phyloP scores from a whole-genome alignment of 768 basidiomycete genomes.

The Hortiboletus flavorubellus region DNA sequence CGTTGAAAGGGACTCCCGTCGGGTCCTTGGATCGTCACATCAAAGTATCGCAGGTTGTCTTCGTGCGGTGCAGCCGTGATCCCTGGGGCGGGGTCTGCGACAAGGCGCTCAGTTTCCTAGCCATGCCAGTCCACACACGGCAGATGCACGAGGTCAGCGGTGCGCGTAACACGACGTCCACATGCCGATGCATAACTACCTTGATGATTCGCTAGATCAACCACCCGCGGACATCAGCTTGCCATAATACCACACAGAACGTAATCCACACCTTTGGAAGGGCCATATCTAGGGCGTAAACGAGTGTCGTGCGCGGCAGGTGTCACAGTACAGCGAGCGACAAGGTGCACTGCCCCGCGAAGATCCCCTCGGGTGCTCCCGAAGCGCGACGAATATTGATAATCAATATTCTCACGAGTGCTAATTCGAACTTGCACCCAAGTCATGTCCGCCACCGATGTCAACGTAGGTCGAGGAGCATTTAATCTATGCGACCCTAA shows the following conservation, averaged over 20 bases:
- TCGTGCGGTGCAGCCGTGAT: slow-evolving; percentile 95
- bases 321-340: slow-evolving; percentile 7
- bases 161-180: slow-evolving; percentile 17
- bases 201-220: slow-evolving; percentile 49
- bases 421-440: neutral
- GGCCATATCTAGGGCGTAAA: slow-evolving; percentile 29
- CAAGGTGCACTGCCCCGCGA: neutral
- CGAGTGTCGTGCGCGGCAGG: slow-evolving; percentile 12
- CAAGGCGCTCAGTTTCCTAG: slow-evolving; percentile 96
- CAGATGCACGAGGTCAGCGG: slow-evolving; percentile 19
- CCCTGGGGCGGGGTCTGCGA: slow-evolving; percentile 95
- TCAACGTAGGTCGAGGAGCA: slow-evolving; percentile 15
- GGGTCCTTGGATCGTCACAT: slow-evolving; percentile 95
- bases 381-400: slow-evolving; percentile 11
- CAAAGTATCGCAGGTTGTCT: slow-evolving; percentile 97
- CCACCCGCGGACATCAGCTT: slow-evolving; percentile 8
- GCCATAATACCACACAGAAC: neutral
- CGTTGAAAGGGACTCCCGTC: slow-evolving; percentile 90
- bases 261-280: slow-evolving; percentile 33
- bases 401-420: slow-evolving; percentile 20
- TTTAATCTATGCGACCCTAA: neutral
- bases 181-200: slow-evolving; percentile 28
- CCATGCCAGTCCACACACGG: slow-evolving; percentile 6
- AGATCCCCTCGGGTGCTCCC: slow-evolving; percentile 3
- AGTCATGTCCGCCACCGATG: slow-evolving; percentile 18